Base-by-base conservation (phyloP, 495 filamentous ascomycete species). In the Astrothelium subdiscretum region DNA sequence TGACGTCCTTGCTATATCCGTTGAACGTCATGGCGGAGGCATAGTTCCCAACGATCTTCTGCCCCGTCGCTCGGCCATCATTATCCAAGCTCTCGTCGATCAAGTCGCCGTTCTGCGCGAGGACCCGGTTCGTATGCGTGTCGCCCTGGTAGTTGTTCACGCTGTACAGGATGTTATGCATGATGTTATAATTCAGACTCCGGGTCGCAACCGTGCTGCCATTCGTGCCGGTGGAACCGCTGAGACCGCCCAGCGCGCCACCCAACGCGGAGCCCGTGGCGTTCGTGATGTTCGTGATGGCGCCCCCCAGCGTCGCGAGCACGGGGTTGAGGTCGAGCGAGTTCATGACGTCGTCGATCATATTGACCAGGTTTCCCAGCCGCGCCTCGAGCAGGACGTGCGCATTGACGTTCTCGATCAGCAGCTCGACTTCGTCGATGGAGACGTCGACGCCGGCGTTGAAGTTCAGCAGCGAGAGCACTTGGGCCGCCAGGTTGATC, bases 311-410 rank as follows among this genome's bases (percentile, higher is more conserved):
- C 10, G 76, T 78, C 8, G 78, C 81, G 32, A 84, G 69, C 59
- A 83, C 74, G 35, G 81, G 81, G 67, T 84, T 83, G 10, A 83
- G 72, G 65, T 84, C 81, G 58, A 84, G 73, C n/a, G 75, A 78
- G 58, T 76, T 68, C 15, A 84, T 70, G 1, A 79, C 75, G 62
- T 79, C 75, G 61, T 73, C 72, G 20, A 84, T 73, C 81, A 83
- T 84, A 32, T 72, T 59, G 12, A 83, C 79, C 18, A 84, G 73
- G 62, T 84, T 84, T 5, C 71, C 78, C 8, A 84, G 73, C 0
- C 81, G 73, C 0, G 81, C 81, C 64, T 83, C 81, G 11, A 84
- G 75, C 48, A 78, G 67, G 40, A 84, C 81, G 59, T 80, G 76
- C n/a, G 81, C 81, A 58, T 70, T 74, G 62, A 84, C 76, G 59